Conservation (phyloP, 371 early-diverging fungal species). For the Mucor saturninus region DNA sequence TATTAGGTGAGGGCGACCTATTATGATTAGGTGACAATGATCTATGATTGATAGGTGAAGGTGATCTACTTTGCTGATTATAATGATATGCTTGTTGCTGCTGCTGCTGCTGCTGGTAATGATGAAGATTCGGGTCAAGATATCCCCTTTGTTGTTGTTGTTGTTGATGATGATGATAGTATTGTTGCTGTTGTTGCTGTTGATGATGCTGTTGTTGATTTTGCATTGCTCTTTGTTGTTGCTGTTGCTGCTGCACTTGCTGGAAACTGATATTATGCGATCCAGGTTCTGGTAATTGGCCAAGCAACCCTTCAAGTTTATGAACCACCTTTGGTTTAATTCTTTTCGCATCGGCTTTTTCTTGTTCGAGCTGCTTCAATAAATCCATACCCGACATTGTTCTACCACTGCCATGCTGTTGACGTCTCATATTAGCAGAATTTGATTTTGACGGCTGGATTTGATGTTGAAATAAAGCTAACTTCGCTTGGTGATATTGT, state of each 20-base stretch:
- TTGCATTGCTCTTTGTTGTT: slow-evolving; percentile 16
- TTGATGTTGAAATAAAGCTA: slow-evolving; percentile 13
- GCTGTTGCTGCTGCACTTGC: slow-evolving; percentile 32
- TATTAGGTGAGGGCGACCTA: slow-evolving; percentile 9
- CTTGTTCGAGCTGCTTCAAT: slow-evolving; percentile 50
- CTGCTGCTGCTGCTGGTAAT: slow-evolving; percentile 21
- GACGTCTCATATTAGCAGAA: slow-evolving; percentile 17
- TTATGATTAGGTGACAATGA: slow-evolving; percentile 14
- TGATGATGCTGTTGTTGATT: background rate
- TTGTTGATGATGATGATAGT: slow-evolving; percentile 24
- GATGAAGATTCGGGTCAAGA: slow-evolving; percentile 2
- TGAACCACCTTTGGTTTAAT: slow-evolving; percentile 43
- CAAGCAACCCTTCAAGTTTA: slow-evolving; percentile 51
- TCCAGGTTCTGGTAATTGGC: slow-evolving; percentile 50
- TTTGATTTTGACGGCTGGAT: slow-evolving; percentile 4
- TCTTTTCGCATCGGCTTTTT: slow-evolving; percentile 44
- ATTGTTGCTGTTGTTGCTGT: background rate
- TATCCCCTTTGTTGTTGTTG: slow-evolving; percentile 20
- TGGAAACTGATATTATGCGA: slow-evolving; percentile 53
- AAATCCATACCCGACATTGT: slow-evolving; percentile 55
- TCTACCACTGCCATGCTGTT: background rate
- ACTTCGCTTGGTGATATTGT: slow-evolving; percentile 22
- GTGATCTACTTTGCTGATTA: slow-evolving; percentile 18
- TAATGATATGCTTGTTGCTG: slow-evolving; percentile 16
- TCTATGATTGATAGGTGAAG: slow-evolving; percentile 10